Conservation (phyloP, 2,329 filamentous ascomycete genomes). For the Purpureocillium takamizusanense region DNA sequence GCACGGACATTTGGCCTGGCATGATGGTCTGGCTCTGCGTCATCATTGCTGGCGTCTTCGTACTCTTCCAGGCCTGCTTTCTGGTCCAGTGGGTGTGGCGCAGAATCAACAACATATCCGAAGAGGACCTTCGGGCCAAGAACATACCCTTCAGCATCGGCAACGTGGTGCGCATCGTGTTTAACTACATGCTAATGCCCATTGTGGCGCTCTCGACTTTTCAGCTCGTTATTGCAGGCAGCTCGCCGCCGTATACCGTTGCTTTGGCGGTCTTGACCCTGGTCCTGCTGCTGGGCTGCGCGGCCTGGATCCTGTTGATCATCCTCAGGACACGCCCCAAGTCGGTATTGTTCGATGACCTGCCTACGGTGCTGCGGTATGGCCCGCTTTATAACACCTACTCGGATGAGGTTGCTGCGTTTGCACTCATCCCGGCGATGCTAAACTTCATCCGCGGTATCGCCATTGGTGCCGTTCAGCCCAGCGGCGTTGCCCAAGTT, state of each 20-base stretch:
- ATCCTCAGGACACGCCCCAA: constrained; percentile 75
- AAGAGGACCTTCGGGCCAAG: constrained; percentile 84
- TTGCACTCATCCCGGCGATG: constrained; percentile 78
- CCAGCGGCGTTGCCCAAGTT: constrained; percentile 86
- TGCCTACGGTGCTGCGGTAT: constrained; percentile 81
- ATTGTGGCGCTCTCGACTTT: constrained; percentile 82
- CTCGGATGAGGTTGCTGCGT: constrained; percentile 84
- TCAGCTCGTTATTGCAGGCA: constrained; percentile 68
- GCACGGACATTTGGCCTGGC: constrained; percentile 81
- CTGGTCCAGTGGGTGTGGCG: constrained; percentile 67
- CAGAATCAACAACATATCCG: constrained; percentile 58
- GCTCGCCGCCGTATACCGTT: constrained; percentile 62
- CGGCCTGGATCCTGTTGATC: constrained; percentile 69
- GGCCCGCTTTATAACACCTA: constrained; percentile 97
- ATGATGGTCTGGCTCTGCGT: constrained; percentile 87
- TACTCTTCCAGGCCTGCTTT: constrained; percentile 71
- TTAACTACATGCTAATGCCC: constrained; percentile 87
- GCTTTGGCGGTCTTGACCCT: constrained; percentile 69
- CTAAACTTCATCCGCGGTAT: constrained; percentile 81
- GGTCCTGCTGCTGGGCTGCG: constrained; percentile 61
- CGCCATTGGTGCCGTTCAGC: constrained; percentile 85
- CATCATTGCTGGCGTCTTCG: constrained; percentile 58
- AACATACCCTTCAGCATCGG: constrained; percentile 81
- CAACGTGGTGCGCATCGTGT: constrained; percentile 74
- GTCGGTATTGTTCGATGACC: constrained; percentile 84